Base-by-base conservation (phyloP, 768 basidiomycete genomes). In the Filobasidium floriforme region DNA sequence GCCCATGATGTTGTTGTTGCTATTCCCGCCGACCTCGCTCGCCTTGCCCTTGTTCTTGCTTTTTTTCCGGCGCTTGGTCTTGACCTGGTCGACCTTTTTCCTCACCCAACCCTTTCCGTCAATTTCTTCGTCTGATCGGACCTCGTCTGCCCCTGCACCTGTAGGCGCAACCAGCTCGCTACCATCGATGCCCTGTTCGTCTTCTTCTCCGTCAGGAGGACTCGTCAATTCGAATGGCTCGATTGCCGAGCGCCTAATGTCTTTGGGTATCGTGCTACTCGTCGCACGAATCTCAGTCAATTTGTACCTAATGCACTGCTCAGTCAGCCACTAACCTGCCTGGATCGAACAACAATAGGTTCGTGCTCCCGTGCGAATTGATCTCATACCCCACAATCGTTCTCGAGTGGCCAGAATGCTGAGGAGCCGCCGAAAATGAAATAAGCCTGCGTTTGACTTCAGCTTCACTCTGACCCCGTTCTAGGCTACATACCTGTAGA, bases 361-460 rank as follows among this genome's bases (percentile, higher is more conserved):
- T 87, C 44, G 84, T 81, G 14, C 80, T 76, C 7, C 85, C 87
- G 18, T 80, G 80, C 70, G 82, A 84, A 62, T 80, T 81, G 44
- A 86, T 77, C 76, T 93, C 90, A 71, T 88, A 92, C 1, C 92
- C 92, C 1, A 96, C 82, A 14, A 96, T 85, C 4, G 88, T 87
- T 28, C 88, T 80, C n/a, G 92, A 96, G 79, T 96, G 92, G 0
- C 90, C 90, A 7, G 82, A 76, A 72, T 89, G 86, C 80, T 94
- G 87, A 9, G n/a, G 19, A 11, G 28, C 10, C 32, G 32, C 32
- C 32, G 32, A 37, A 37, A 4, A 37, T 9, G 32, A 3, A 37
- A 37, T 37, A 12, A 37, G 9, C 32, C 32, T 37, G 32, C 9
- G 19, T 3, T 44, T 12, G 4, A 15, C n/a, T 18, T 24, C 37